These are phyloP conservation scores for Arthrinium puccinioides DNA, from an alignment of 2,329 filamentous ascomycete genomes.

Conservation along the genomic window DNA sequence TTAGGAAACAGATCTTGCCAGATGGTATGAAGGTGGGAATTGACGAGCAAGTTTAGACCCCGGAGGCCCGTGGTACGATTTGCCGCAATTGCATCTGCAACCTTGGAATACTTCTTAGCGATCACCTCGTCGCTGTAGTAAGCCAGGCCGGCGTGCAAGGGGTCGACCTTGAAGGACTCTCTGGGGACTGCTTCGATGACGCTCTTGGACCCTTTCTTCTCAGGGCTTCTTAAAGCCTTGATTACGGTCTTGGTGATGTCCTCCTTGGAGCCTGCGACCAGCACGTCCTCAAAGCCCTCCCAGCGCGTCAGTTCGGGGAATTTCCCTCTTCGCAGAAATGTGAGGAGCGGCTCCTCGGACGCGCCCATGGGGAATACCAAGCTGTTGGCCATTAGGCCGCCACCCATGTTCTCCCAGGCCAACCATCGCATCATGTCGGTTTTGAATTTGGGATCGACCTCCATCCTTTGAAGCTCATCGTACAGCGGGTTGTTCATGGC, in stretches of 20 bases:
- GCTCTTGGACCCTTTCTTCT: conserved; percentile 49
- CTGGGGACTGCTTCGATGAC: conserved; percentile 55
- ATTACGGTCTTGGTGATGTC: conserved; percentile 58
- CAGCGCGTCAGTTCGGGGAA: conserved; percentile 70
- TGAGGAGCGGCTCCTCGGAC: conserved; percentile 64
- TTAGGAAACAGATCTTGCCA: conserved; percentile 75
- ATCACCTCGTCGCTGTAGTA: conserved; percentile 65
- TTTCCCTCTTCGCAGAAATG: conserved; percentile 67
- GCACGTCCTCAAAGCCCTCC: conserved; percentile 59
- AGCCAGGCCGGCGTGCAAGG: conserved; percentile 60
- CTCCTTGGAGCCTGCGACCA: conserved; percentile 64
- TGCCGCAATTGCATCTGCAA: conserved; percentile 55
- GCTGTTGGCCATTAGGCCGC: conserved; percentile 72
- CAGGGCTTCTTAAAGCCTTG: conserved; percentile 47
- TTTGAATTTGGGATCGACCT: conserved; percentile 56
- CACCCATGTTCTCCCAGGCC: conserved; percentile 87
- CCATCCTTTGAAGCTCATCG: conserved; percentile 54
- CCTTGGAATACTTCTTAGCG: conserved; percentile 55
- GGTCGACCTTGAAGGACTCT: conserved; percentile 59
- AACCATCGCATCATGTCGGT: conserved; percentile 76
- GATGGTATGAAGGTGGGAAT: conserved; percentile 73
- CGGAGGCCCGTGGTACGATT: conserved; percentile 53
- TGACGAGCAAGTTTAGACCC: conserved; percentile 68
- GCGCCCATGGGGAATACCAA: conserved; percentile 78
- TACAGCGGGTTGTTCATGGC: conserved; percentile 79